A percentile compares a stretch with the other conserved stretches of the same genome.
phyloP scores from a whole-genome alignment of 441 rosid genomes.

The Populus hybrid region DNA sequence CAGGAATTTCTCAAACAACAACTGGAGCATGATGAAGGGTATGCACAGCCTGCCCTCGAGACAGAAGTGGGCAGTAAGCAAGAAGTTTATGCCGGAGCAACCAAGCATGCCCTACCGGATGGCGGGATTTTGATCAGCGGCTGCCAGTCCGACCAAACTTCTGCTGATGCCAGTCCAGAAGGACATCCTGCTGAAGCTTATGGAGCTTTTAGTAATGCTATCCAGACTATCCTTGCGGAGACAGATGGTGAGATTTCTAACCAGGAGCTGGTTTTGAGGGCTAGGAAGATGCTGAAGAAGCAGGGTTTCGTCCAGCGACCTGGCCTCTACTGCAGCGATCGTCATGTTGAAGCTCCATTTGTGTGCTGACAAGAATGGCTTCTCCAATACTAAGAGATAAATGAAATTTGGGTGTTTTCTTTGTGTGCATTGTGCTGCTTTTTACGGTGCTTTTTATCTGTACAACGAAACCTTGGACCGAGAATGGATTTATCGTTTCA shows the following conservation, averaged over 20 bases:
- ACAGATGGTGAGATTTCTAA: conserved; percentile 55
- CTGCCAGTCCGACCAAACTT: conserved; percentile 85
- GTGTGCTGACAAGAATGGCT: conserved; percentile 29
- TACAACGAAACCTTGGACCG: background rate
- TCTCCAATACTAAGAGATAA: background rate
- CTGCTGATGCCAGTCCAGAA: conserved; percentile 87
- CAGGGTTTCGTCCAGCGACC: conserved; percentile 91
- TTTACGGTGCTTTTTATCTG: too few species aligned
- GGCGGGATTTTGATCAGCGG: conserved; percentile 82
- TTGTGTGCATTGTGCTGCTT: background rate
- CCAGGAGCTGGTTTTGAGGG: conserved; percentile 54
- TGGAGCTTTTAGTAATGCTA: conserved; percentile 90
- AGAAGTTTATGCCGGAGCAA: conserved; percentile 77
- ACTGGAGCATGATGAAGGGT: conserved; percentile 60
- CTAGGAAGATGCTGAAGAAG: conserved; percentile 58
- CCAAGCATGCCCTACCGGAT: conserved; percentile 55
- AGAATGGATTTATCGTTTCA: background rate
- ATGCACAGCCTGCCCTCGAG: conserved; percentile 63
- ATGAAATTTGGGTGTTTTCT: background rate
- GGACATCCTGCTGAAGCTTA: conserved; percentile 67
- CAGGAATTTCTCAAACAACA: conserved; percentile 79
- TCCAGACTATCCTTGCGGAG: conserved; percentile 65
- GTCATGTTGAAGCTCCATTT: conserved; percentile 48
- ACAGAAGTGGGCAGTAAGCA: conserved; percentile 57
- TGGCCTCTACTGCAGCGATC: conserved; percentile 75